Conservation (phyloP, 2,329 filamentous ascomycete species). For the Monosporascus sp. region DNA sequence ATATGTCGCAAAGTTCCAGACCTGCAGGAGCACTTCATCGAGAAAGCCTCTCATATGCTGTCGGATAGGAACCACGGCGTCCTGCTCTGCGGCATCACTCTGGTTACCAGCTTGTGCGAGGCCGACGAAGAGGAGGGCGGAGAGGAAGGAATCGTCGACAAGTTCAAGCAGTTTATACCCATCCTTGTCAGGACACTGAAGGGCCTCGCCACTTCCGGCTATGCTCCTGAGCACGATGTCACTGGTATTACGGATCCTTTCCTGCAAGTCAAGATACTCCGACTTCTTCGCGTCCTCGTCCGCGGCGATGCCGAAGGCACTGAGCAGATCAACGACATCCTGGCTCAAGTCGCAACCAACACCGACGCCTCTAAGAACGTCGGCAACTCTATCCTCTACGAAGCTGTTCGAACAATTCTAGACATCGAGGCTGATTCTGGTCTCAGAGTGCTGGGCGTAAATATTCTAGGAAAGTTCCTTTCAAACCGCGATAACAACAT, state of each 20-base stretch:
- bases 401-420: conserved; percentile 92
- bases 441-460: conserved; percentile 88
- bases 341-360: conserved; percentile 96
- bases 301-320: conserved; percentile 82
- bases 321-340: conserved; percentile 97
- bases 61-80: conserved; percentile 96
- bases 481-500: conserved; percentile 99
- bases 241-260: conserved; percentile 98
- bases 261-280: conserved; percentile 91
- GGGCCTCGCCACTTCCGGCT: conserved; percentile 87
- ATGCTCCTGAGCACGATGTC: conserved; percentile 96
- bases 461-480: conserved; percentile 96
- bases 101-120: conserved; percentile 89
- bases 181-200: conserved; percentile 87
- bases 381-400: conserved; percentile 95
- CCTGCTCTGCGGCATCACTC: conserved; percentile 81
- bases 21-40: conserved; percentile 91
- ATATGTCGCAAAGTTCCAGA: conserved; percentile 98
- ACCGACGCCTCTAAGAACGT: conserved; percentile 98
- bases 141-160: conserved; percentile 84
- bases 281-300: conserved; percentile 77
- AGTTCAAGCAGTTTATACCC: conserved; percentile 82
- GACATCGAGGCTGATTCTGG: conserved; percentile 98
- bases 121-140: conserved; percentile 88
- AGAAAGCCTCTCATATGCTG: conserved; percentile 83